A percentile compares a stretch with the other conserved stretches of the same genome.
Evolutionary conservation across 176 grass and related monocot genomes (phyloP).

Genomic region (Musa acuminata): DNA sequence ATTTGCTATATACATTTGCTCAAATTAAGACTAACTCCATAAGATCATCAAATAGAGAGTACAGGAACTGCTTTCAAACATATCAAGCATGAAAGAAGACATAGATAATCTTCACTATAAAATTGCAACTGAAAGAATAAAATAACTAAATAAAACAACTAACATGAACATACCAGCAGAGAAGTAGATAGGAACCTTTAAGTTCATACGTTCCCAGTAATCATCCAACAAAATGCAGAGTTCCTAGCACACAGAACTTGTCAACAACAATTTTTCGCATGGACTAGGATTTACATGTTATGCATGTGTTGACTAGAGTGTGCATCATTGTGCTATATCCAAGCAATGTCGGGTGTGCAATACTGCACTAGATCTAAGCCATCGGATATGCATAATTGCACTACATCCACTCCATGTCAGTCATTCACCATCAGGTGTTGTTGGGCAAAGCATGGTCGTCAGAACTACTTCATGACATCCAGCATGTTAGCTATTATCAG

Average conservation of each 20-base stretch:
- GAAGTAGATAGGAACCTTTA: constrained; percentile 89
- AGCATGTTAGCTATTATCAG: no score
- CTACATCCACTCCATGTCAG: no score
- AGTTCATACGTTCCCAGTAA: constrained; percentile 90
- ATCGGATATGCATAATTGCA: no score
- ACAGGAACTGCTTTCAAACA: background rate
- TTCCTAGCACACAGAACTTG: constrained; percentile 45
- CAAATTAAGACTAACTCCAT: no score
- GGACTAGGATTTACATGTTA: background rate
- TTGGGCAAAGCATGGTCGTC: no score
- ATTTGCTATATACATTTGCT: no score
- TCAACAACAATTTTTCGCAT: background rate
- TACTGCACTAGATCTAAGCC: no score
- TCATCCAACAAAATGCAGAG: constrained; percentile 93
- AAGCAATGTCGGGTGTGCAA: no score
- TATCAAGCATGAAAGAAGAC: background rate
- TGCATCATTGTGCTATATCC: no score
- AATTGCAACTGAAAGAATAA: background rate
- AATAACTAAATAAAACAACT: background rate
- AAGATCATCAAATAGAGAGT: no score
- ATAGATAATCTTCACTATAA: background rate
- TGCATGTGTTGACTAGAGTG: background rate
- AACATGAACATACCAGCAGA: constrained; percentile 53
- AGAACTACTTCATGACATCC: no score
- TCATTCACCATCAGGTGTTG: no score